These are phyloP conservation scores for Periconia sp. DNA, from an alignment of 2,329 filamentous ascomycete genomes.

Conservation along the genomic window DNA sequence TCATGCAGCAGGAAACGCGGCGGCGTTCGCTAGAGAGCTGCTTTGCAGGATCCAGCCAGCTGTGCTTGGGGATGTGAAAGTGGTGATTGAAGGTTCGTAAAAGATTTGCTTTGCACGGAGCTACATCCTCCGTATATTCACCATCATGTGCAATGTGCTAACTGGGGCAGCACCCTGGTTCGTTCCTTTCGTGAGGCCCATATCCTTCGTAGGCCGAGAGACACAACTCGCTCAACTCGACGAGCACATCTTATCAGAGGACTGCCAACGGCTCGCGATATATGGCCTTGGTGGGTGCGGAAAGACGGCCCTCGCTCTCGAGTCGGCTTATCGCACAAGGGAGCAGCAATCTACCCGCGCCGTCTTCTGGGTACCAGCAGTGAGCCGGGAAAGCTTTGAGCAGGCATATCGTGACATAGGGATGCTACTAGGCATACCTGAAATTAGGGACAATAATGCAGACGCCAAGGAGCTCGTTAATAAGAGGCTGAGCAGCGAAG, in stretches of 20 bases:
- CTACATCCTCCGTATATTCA: no score
- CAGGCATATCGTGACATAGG: conserved; percentile 14
- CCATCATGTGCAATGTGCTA: conserved; percentile 1
- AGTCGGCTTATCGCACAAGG: conserved; percentile 44
- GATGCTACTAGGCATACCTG: conserved; percentile 8
- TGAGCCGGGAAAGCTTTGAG: conserved; percentile 26
- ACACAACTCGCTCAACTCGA: conserved; percentile 10
- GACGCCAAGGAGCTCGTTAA: conserved; percentile 49
- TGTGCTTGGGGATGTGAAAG: neutral
- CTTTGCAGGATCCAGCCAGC: conserved; percentile 3
- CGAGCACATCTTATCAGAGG: conserved; percentile 6
- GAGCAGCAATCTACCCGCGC: conserved; percentile 22
- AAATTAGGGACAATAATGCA: conserved; percentile 27
- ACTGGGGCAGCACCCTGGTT: conserved; percentile 5
- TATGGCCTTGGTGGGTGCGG: conserved; percentile 15
- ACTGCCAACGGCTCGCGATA: conserved; percentile 10
- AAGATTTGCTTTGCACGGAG: no score
- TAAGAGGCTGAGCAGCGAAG: conserved; percentile 30
- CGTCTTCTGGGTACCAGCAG: conserved; percentile 19
- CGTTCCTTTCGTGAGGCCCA: conserved; percentile 9
- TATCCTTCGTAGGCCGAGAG: conserved; percentile 11
- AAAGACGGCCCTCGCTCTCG: conserved; percentile 27
- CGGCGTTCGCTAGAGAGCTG: conserved; percentile 3
- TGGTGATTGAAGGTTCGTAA: neutral
- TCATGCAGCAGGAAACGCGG: conserved; percentile 1